Evolutionary conservation across 768 basidiomycete species (phyloP).

Genomic region (Crepidotus variabilis): DNA sequence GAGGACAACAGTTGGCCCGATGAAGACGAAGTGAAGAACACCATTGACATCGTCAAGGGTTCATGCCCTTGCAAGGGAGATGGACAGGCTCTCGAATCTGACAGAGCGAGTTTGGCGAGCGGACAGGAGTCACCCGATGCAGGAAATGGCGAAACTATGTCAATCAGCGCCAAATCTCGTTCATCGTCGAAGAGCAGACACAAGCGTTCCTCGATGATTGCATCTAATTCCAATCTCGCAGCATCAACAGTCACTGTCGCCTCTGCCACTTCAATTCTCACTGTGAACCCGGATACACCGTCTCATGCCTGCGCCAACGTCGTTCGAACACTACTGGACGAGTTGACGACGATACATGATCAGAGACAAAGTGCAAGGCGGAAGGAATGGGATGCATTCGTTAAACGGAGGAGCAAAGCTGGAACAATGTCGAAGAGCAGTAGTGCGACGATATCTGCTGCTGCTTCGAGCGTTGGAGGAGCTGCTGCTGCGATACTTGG

Average conservation of each 20-base stretch:
- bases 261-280: slow-evolving; percentile 51
- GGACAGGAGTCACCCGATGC: slow-evolving; percentile 3
- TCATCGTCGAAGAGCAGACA: slow-evolving; percentile 50
- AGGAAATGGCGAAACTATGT: slow-evolving; percentile 14
- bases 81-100: slow-evolving; percentile 14
- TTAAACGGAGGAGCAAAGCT: slow-evolving; percentile 60
- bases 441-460: slow-evolving; percentile 15
- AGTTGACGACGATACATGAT: slow-evolving; percentile 83
- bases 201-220: slow-evolving; percentile 33
- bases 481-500: slow-evolving; percentile 72
- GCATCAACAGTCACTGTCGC: slow-evolving; percentile 19
- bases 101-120: slow-evolving; percentile 12
- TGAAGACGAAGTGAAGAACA: slow-evolving; percentile 39
- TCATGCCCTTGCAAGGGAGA: slow-evolving; percentile 42
- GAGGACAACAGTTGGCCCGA: slow-evolving; percentile 79
- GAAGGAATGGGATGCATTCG: slow-evolving; percentile 87
- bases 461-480: slow-evolving; percentile 27
- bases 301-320: slow-evolving; percentile 74
- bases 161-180: slow-evolving; percentile 38
- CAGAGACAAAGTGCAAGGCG: slow-evolving; percentile 62
- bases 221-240: not conserved
- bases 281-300: slow-evolving; percentile 59
- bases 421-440: slow-evolving; percentile 29
- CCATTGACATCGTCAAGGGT: slow-evolving; percentile 44
- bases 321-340: slow-evolving; percentile 66